Conservation (phyloP, 495 filamentous ascomycete genomes). For the Melanomma pulvis-pyrius region DNA sequence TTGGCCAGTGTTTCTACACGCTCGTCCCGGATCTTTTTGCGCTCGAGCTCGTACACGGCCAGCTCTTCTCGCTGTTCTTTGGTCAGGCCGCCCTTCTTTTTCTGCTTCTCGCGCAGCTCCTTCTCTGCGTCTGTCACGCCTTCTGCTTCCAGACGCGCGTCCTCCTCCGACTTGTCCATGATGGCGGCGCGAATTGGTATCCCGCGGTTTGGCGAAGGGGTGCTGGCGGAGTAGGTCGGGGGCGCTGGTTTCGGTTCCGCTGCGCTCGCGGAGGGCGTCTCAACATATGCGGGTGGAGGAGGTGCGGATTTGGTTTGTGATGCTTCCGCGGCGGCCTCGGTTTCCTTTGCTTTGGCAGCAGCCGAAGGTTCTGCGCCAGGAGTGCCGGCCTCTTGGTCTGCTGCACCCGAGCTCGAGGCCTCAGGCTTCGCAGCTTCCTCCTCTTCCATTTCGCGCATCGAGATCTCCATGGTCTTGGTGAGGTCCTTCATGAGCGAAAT, state of each 20-base stretch:
- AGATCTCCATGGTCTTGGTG: conserved; percentile 51
- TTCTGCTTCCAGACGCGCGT: conserved; percentile 68
- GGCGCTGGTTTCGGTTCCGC: conserved; percentile 5
- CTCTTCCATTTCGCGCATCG: conserved; percentile 47
- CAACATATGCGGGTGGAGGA: conserved; percentile 31
- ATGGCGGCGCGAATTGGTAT: conserved; percentile 79
- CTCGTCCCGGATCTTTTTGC: conserved; percentile 81
- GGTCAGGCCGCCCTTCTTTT: conserved; percentile 81
- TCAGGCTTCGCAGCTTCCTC: conserved; percentile 35
- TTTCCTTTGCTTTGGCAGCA: conserved; percentile 24
- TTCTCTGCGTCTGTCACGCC: conserved; percentile 76
- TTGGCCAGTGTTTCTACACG: conserved; percentile 79
- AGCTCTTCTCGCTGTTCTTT: conserved; percentile 92
- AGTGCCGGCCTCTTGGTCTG: conserved; percentile 25
- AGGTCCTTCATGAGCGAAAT: conserved; percentile 52
- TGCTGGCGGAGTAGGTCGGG: conserved; percentile 48
- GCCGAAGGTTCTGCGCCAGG: conserved; percentile 9
- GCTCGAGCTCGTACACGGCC: conserved; percentile 83
- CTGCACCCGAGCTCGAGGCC: conserved; percentile 15
- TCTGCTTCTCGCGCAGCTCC: conserved; percentile 76
- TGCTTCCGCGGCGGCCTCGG: conserved; percentile 22
- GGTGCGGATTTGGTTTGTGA: conserved; percentile 14
- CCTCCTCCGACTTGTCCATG: conserved; percentile 87
- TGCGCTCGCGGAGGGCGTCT: conserved; percentile 21
- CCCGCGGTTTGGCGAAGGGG: conserved; percentile 61